Conservation (phyloP, 129 eudicot species). For the Heracleum sosnowskyi region DNA sequence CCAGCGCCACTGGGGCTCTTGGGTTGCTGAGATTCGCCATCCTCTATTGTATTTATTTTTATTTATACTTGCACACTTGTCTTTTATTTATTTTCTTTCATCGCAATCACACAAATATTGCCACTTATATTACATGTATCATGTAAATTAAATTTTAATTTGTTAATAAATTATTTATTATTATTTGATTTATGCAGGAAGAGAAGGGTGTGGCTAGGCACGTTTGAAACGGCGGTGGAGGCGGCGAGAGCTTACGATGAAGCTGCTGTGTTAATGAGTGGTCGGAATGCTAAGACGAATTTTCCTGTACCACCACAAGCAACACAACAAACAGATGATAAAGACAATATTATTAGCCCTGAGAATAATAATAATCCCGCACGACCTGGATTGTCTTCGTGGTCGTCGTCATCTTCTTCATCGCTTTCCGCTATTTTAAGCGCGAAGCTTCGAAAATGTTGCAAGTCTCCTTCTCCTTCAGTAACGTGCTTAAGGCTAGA, state of each 20-base stretch:
- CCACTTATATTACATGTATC: no score
- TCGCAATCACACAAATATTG: not conserved
- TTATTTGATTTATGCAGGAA: constrained; percentile 31
- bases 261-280: constrained; percentile 86
- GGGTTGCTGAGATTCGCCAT: constrained; percentile 98
- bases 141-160: no score
- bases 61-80: not conserved
- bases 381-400: not conserved
- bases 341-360: not conserved
- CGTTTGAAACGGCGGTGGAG: constrained; percentile 92
- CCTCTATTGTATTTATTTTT: constrained; percentile 44
- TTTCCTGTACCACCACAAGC: constrained; percentile 35
- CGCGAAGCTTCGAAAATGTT: constrained; percentile 66
- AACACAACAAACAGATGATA: constrained; percentile 7
- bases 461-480: constrained; percentile 77
- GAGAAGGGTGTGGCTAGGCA: constrained; percentile 92
- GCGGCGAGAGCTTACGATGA: constrained; percentile 90
- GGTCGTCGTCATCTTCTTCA: constrained; percentile 13
- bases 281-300: constrained; percentile 80
- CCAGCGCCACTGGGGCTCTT: constrained; percentile 99
- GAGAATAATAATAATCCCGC: not conserved
- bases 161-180: no score
- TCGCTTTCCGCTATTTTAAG: constrained; percentile 52
- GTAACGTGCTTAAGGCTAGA: constrained; percentile 86
- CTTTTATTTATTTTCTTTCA: no score